phyloP scores from a whole-genome alignment of 176 grass and related monocot genomes.

The Oryza meridionalis region DNA sequence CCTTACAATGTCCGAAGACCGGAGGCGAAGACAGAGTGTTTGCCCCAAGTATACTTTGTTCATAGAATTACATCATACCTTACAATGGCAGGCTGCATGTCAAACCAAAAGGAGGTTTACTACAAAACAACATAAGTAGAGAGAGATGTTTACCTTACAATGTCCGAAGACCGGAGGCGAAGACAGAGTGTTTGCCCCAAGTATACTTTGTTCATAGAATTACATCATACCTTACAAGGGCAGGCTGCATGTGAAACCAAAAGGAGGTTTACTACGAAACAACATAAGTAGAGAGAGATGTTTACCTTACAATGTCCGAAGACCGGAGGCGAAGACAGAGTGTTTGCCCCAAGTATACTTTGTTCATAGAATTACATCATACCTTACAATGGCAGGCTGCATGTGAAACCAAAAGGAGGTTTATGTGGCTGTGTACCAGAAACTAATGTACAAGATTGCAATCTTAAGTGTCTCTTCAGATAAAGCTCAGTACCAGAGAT shows the following conservation, averaged over 20 bases:
- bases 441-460: conserved; percentile 30
- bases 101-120: no score
- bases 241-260: conserved; percentile 29
- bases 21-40: no score
- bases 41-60: no score
- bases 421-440: conserved; percentile 28
- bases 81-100: no score
- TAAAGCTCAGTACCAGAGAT: conserved; percentile 25
- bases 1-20: no score
- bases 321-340: conserved; percentile 11
- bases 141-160: conserved; percentile 31
- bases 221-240: conserved; percentile 17
- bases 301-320: conserved; percentile 36
- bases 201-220: conserved; percentile 44
- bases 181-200: conserved; percentile 6
- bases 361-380: conserved; percentile 43
- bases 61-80: no score
- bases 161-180: conserved; percentile 32
- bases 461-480: conserved; percentile 27
- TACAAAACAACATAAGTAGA: conserved; percentile 17
- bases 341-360: conserved; percentile 27
- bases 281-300: conserved; percentile 19
- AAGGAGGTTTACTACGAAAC: conserved; percentile 39
- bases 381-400: conserved; percentile 19
- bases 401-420: conserved; percentile 34